Evolutionary conservation across 1,139 yeast species (phyloP).

Genomic region (Blastobotrys petasosporus): DNA sequence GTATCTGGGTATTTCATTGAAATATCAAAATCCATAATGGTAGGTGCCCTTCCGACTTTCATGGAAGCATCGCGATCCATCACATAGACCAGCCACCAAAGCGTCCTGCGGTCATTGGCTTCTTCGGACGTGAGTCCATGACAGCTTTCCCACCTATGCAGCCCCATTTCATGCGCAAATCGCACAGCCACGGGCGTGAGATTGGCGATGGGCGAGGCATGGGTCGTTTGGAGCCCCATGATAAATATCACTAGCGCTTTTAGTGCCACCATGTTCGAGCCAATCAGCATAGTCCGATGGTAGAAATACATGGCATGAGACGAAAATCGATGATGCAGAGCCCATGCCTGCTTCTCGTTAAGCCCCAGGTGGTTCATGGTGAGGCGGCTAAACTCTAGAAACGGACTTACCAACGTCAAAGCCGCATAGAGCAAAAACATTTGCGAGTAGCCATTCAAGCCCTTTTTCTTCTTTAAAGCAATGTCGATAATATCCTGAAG

Average conservation of each 20-base stretch:
- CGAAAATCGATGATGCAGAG: slow-evolving; percentile 8
- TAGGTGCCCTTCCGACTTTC: slow-evolving; percentile 56
- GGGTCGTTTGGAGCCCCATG: slow-evolving; percentile 18
- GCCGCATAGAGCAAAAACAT: slow-evolving; percentile 21
- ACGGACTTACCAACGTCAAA: slow-evolving; percentile 18
- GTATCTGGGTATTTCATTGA: slow-evolving; percentile 19
- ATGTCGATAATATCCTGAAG: slow-evolving; percentile 18
- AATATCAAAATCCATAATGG: slow-evolving; percentile 45
- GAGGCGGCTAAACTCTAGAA: slow-evolving; percentile 9
- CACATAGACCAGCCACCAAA: slow-evolving; percentile 55
- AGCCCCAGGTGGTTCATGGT: slow-evolving; percentile 11
- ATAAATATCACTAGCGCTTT: slow-evolving; percentile 21
- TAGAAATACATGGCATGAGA: slow-evolving; percentile 21
- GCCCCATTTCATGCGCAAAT: slow-evolving; percentile 59
- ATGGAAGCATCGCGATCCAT: slow-evolving; percentile 51
- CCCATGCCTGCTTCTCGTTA: slow-evolving; percentile 11
- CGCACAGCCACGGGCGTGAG: slow-evolving; percentile 50
- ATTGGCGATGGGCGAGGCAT: slow-evolving; percentile 38
- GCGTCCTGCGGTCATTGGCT: slow-evolving; percentile 35
- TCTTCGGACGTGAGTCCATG: slow-evolving; percentile 38
- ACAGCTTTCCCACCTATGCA: slow-evolving; percentile 53
- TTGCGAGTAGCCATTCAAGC: slow-evolving; percentile 24
- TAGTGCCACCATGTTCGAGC: slow-evolving; percentile 19
- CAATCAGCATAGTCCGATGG: slow-evolving; percentile 17
- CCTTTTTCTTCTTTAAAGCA: slow-evolving; percentile 15